Conservation (phyloP, 2,329 filamentous ascomycete genomes). For the Raffaelea ambrosiae region DNA sequence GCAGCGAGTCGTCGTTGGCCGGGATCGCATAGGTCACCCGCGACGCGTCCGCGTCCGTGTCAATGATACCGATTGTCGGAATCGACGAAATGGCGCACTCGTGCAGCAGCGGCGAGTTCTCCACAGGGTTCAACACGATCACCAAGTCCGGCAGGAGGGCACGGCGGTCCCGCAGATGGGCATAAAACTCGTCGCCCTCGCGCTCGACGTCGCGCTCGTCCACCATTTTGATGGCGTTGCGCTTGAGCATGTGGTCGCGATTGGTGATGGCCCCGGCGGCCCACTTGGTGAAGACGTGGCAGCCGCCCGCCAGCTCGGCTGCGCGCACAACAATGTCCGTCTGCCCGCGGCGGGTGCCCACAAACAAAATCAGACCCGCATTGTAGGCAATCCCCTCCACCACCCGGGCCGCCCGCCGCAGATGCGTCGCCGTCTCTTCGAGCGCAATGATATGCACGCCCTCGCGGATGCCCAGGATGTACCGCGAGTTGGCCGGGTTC, state of each 20-base stretch:
- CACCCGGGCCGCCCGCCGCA: conserved; percentile 87
- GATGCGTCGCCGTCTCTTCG: conserved; percentile 78
- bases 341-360: conserved; percentile 77
- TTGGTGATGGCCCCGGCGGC: conserved; percentile 89
- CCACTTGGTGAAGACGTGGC: conserved; percentile 90
- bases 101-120: conserved; percentile 84
- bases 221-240: conserved; percentile 63
- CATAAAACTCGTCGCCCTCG: conserved; percentile 49
- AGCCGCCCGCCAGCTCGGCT: conserved; percentile 67
- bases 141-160: conserved; percentile 82
- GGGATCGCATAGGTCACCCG: conserved; percentile 97
- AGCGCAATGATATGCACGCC: conserved; percentile 90
- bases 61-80: conserved; percentile 89
- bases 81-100: conserved; percentile 85
- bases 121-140: conserved; percentile 82
- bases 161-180: conserved; percentile 52
- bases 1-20: conserved; percentile 90
- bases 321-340: conserved; percentile 72
- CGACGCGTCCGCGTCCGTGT: conserved; percentile 85
- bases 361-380: conserved; percentile 83
- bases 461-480: conserved; percentile 85
- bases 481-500: conserved; percentile 90
- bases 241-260: conserved; percentile 77
- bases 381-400: conserved; percentile 77
- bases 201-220: conserved; percentile 60